These are phyloP conservation scores for Geranium incanum DNA, from an alignment of 441 rosid species.

Conservation along the genomic window DNA sequence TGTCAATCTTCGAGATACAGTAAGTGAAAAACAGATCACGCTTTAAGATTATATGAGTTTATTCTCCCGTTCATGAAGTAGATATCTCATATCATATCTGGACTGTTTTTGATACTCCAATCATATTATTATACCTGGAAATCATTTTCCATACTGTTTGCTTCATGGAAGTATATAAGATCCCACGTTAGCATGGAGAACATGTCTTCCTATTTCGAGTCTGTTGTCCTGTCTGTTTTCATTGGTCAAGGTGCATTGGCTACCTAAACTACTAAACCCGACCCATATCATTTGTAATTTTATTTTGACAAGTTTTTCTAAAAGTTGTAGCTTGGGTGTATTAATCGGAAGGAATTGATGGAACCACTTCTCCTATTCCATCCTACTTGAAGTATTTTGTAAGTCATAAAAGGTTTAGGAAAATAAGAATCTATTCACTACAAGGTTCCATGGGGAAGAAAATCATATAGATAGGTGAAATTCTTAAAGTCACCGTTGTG, in stretches of 20 bases:
- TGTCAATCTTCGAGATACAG: slow-evolving; percentile 78
- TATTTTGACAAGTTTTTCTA: neutral
- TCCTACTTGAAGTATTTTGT: neutral
- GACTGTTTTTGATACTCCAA: neutral
- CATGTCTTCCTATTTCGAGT: neutral
- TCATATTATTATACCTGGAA: neutral
- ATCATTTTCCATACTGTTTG: neutral
- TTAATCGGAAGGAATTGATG: neutral
- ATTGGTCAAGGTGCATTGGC: no score
- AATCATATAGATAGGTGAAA: neutral
- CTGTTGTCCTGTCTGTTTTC: no score
- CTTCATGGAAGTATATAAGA: neutral
- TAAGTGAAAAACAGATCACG: slow-evolving; percentile 30
- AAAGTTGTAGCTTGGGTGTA: neutral
- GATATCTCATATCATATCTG: neutral
- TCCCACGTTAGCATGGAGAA: neutral
- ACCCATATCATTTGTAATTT: neutral
- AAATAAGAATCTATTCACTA: neutral
- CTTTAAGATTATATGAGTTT: neutral
- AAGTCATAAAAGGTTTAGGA: neutral
- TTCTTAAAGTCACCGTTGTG: no score
- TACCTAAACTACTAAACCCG: neutral
- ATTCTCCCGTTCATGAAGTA: neutral
- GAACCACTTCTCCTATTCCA: neutral
- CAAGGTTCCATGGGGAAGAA: neutral